These are phyloP conservation scores for Calocybe gambosa DNA, from an alignment of 1,284 basidiomycete genomes.

Conservation along the genomic window DNA sequence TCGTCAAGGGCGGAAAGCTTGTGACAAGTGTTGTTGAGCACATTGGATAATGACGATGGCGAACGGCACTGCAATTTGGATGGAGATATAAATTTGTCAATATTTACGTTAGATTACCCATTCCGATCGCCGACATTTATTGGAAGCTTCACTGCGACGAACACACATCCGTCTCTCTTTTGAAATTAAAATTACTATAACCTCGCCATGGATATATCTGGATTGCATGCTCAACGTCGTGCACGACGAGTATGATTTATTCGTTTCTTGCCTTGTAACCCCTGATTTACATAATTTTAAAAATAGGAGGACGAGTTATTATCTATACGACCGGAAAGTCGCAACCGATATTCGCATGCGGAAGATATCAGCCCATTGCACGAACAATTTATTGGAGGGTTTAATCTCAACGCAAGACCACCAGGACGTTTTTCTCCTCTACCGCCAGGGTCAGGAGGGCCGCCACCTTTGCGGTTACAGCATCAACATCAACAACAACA, in stretches of 20 bases:
- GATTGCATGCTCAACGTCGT: constrained; percentile 58
- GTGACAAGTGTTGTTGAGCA: constrained; percentile 90
- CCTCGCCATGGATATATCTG: constrained; percentile 55
- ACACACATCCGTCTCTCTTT: too few relatives aligned
- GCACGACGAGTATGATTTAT: constrained; percentile 36
- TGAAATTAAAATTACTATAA: too few relatives aligned
- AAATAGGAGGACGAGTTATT: constrained; percentile 43
- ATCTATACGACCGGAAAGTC: constrained; percentile 43
- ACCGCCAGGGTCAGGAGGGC: neutral
- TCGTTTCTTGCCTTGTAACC: neutral
- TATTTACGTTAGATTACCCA: neutral
- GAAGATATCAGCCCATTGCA: constrained; percentile 54
- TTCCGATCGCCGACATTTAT: too few relatives aligned
- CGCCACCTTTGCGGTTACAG: neutral
- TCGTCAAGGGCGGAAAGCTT: constrained; percentile 78
- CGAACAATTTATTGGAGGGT: constrained; percentile 52
- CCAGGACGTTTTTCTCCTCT: constrained; percentile 22
- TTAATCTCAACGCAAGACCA: constrained; percentile 24
- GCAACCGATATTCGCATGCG: constrained; percentile 36
- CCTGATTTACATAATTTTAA: neutral
- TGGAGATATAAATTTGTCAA: neutral
- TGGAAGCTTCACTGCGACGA: neutral
- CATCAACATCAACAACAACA: neutral
- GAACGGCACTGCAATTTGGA: too few relatives aligned
- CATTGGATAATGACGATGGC: constrained; percentile 42